Conservation (phyloP, 495 filamentous ascomycete species). For the Trichocladium antarcticum region DNA sequence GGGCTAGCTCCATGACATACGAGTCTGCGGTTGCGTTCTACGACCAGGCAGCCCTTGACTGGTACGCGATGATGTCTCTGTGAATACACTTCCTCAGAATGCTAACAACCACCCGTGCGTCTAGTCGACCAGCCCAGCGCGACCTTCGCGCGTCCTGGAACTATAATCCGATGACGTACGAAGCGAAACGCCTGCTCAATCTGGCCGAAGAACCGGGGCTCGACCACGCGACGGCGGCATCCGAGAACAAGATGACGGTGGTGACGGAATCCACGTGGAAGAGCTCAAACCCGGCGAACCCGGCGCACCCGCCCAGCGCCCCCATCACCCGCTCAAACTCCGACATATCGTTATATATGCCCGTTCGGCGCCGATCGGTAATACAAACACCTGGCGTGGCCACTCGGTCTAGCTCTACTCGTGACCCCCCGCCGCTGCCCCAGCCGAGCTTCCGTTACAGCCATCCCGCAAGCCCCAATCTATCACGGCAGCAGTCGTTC, state of each 20-base stretch:
- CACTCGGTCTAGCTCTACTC: conserved; percentile 26
- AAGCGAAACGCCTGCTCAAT: conserved; percentile 33
- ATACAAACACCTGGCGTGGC: conserved; percentile 40
- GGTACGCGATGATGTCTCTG: conserved; percentile 8
- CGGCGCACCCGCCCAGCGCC: conserved; percentile 20
- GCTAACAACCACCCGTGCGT: conserved; percentile 10
- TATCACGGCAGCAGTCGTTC: conserved; percentile 26
- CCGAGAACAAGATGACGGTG: conserved; percentile 28
- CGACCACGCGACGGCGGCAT: conserved; percentile 23
- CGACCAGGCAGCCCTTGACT: conserved; percentile 16
- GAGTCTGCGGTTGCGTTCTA: conserved; percentile 25
- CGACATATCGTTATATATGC: conserved; percentile 38
- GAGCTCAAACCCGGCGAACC: conserved; percentile 27
- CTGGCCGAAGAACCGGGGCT: conserved; percentile 27
- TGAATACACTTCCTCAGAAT: background rate
- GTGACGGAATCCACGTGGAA: conserved; percentile 29
- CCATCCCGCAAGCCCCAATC: conserved; percentile 27
- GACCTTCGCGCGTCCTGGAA: conserved; percentile 30
- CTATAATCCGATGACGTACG: conserved; percentile 35
- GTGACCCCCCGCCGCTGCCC: conserved; percentile 9
- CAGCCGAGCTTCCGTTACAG: conserved; percentile 26
- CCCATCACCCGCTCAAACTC: conserved; percentile 30
- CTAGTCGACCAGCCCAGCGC: conserved; percentile 19
- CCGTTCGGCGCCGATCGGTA: conserved; percentile 36
- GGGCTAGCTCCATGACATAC: conserved; percentile 27